These are phyloP conservation scores for Poronia punctata DNA, from an alignment of 495 filamentous ascomycete species.

Conservation along the genomic window DNA sequence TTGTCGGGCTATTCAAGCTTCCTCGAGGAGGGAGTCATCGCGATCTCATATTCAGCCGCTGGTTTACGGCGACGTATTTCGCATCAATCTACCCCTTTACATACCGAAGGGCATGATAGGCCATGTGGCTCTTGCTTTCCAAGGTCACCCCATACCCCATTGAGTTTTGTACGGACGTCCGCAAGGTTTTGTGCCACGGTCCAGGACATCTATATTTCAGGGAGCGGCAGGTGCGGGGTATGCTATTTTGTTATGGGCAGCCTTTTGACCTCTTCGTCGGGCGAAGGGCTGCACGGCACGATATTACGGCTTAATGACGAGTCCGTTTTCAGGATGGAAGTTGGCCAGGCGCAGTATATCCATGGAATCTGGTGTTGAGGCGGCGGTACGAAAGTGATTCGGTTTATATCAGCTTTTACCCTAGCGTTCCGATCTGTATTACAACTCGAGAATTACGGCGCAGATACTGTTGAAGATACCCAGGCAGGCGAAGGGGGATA, in stretches of 20 bases:
- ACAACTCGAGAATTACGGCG: no score
- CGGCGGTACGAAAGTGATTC: constrained; percentile 1
- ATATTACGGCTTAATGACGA: constrained; percentile 4
- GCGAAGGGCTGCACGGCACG: not conserved
- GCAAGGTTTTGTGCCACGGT: constrained; percentile 12
- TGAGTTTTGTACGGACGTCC: constrained; percentile 20
- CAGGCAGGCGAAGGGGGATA: not conserved
- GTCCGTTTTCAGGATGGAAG: constrained; percentile 16
- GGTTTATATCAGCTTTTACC: not conserved
- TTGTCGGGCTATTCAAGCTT: constrained; percentile 6
- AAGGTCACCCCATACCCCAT: no score
- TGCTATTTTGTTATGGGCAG: constrained; percentile 10
- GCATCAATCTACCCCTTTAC: constrained; percentile 22
- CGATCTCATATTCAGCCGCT: constrained; percentile 16
- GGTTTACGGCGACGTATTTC: constrained; percentile 20
- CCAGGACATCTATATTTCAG: constrained; percentile 13
- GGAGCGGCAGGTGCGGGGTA: constrained; percentile 9
- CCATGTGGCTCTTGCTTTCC: constrained; percentile 14
- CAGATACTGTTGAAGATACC: no score
- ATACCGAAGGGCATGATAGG: constrained; percentile 9
- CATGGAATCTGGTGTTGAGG: constrained; percentile 19
- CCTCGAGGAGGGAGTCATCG: constrained; percentile 10
- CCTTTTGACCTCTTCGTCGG: no score
- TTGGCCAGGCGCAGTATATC: constrained; percentile 16
- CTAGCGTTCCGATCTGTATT: constrained; percentile 2